Conservation (phyloP, 202 grass and related monocot genomes). For the Panicum hallii region DNA sequence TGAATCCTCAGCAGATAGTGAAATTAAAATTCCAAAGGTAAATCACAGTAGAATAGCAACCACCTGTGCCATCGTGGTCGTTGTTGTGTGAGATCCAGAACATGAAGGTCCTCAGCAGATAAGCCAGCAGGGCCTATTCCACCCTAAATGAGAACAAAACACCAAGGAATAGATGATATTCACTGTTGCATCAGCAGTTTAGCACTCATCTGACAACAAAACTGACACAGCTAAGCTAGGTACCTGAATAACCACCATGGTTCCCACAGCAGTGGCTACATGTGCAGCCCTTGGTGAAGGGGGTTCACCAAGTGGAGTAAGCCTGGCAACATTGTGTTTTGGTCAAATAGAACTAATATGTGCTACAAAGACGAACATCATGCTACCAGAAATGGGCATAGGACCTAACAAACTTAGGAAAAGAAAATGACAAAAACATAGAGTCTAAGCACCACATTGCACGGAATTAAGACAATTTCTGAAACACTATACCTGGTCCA, state of each 20-base stretch:
- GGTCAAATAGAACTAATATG: slow-evolving; percentile 35
- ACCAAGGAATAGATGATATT: slow-evolving; percentile 6
- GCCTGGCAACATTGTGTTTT: slow-evolving; percentile 36
- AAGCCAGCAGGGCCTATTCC: slow-evolving; percentile 97
- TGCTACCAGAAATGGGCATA: slow-evolving; percentile 7
- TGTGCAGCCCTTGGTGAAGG: slow-evolving; percentile 99
- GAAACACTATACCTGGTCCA: slow-evolving; percentile 71
- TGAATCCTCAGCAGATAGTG: slow-evolving; percentile 33
- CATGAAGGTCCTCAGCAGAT: slow-evolving; percentile 98
- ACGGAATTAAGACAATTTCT: background rate
- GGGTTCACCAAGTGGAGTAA: slow-evolving; percentile 91
- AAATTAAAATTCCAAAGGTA: slow-evolving; percentile 12
- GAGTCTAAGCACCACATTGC: slow-evolving; percentile 11
- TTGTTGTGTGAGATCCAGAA: slow-evolving; percentile 89
- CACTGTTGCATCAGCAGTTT: slow-evolving; percentile 8
- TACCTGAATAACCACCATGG: slow-evolving; percentile 99
- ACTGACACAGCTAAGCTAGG: background rate
- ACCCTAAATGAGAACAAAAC: slow-evolving; percentile 64
- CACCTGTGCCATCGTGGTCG: slow-evolving; percentile 95
- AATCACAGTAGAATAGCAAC: slow-evolving; percentile 38
- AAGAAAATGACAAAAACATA: slow-evolving; percentile 10
- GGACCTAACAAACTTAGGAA: background rate
- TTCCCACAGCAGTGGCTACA: slow-evolving; percentile 98
- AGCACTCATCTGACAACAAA: slow-evolving; percentile 1
- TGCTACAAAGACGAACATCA: slow-evolving; percentile 39